Base-by-base conservation (phyloP, 208 protist species). In the Spongospora subterranea region DNA sequence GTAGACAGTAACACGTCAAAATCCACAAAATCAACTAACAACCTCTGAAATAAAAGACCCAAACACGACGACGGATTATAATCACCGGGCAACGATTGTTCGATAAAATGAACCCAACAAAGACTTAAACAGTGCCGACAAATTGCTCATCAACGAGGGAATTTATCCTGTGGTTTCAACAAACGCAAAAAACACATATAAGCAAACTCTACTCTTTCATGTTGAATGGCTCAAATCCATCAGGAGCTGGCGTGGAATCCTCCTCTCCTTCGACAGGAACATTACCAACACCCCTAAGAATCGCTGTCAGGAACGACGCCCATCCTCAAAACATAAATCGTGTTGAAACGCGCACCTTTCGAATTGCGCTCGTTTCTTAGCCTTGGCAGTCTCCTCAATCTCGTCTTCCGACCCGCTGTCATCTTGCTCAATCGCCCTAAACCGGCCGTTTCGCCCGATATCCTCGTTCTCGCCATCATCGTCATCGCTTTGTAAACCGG, bases 171-270 rank as follows among this genome's bases (percentile, higher is more conserved):
- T n/a, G n/a, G n/a, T n/a, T n/a, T n/a, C n/a, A n/a, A n/a, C n/a
- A n/a, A n/a, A n/a, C n/a, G n/a, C n/a, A n/a, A n/a, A n/a, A n/a
- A n/a, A n/a, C n/a, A n/a, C n/a, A n/a, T n/a, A n/a, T n/a, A n/a
- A n/a, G n/a, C n/a, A n/a, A n/a, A n/a, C 54, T 29, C 35, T 35
- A 82, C 71, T 82, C 71, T 82, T 82, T 82, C 71, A 82, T 82
- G n/a, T 82, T 6, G 40, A 82, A 82, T 20, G 71, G 71, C 40
- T 82, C 71, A n/a, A 82, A 82, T 6, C 71, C 71, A 35, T 82
- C 71, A 40, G 71, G 71, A 40, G 71, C 71, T 43, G 71, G 71
- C 40, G 71, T 82, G 13, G 6, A 6, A 82, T 39, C 71, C 71
- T 39, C 17, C 35, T 82, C 71, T 6, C 71, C 71, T 82, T 82